Evolutionary conservation across 192 early-diverging fungal species (phyloP), one percentile per base, ranked within the genome.

Genomic region (Coemansia umbellata): DNA sequence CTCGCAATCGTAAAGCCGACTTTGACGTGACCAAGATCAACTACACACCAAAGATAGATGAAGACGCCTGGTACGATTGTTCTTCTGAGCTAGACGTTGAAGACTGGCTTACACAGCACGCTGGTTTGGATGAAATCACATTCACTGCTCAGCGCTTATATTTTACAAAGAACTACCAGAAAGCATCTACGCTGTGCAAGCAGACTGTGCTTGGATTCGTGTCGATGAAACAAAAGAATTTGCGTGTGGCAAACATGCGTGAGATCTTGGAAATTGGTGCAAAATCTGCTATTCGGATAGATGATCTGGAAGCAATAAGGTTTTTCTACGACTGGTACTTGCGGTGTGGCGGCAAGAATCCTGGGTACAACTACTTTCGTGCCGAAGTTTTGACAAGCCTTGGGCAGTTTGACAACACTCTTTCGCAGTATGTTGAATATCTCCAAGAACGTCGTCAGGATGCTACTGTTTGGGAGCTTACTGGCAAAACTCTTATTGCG

Each of bases 241-340:
- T 54, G 37, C 53, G 58, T 0, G 33, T 60, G 26, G 60, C 64
- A 0, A 37, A 23, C 17, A 48, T 75, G 22, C 65, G 72, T 23
- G 72, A 75, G 39, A 30, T 75, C 17, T 18, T 75, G 5, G 72
- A 75, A 33, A 65, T 69, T 27, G 72, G 72, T 8, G 55, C 56
- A 4, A 53, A 47, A 18, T 47, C 72, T n/a, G 60, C 65, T 1
- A 61, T 75, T 17, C 52, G 32, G 8, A 19, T 30, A 7, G 50
- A 23, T 19, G 53, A 57, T 18, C 5, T 47, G 41, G 60, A 57
- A 5, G 31, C 24, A 4, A 17, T 44, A 14, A 36, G 33, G 24
- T 56, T 47, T 19, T 75, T 75, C 45, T 65, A 61, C 30, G 60
- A 49, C 21, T 55, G 44, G 61, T 75, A 68, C 26, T 6, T 31